Base-by-base conservation (phyloP, 2,329 filamentous ascomycete genomes). In the Tolypocladium album region DNA sequence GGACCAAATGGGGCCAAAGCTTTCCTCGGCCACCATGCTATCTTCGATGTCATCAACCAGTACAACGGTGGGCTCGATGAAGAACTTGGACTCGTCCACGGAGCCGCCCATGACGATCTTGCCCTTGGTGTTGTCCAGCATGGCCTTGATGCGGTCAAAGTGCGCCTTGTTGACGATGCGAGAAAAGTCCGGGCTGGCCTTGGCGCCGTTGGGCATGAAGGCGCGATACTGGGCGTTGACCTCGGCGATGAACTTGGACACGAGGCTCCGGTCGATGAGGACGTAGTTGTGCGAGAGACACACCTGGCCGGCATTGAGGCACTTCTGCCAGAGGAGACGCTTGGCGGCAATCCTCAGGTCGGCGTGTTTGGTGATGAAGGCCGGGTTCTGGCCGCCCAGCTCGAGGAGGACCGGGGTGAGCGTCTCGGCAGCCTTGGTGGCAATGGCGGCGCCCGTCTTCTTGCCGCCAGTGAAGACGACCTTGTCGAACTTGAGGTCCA, bases 401-500 rank as follows among this genome's bases (percentile, higher is more conserved):
- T 99, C 94, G 56, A 97, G 85, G 12, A 87, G 84, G 27, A 96
- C 87, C 0, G 94, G 94, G 0, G 94, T 97, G 62, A 96, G 81
- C 43, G 90, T 88, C 70, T 91, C 85, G 62, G 94, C 93, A 0
- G 93, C 94, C 72, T 95, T 96, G 73, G 92, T 87, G 56, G 90
- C 84, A 58, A 97, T 87, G 68, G 97, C 92, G 70, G 88, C 91
- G 69, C 90, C 94, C 22, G 97, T 91, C 36, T 72, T 77, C 58
- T 82, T 82, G 68, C 86, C 87, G 59, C 94, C 94, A 1, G 94
- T 99, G 78, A 96, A 99, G 79, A 94, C 92, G 69, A 99, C 95
- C 82, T 97, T 97, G 77, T 95, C 92, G 88, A 92, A 99, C 74
- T 93, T 93, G 77, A 92, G 85, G 61, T 93, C 85, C 40, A 99